Conservation (phyloP, 1,284 basidiomycete genomes). For the Thelephora terrestris region DNA sequence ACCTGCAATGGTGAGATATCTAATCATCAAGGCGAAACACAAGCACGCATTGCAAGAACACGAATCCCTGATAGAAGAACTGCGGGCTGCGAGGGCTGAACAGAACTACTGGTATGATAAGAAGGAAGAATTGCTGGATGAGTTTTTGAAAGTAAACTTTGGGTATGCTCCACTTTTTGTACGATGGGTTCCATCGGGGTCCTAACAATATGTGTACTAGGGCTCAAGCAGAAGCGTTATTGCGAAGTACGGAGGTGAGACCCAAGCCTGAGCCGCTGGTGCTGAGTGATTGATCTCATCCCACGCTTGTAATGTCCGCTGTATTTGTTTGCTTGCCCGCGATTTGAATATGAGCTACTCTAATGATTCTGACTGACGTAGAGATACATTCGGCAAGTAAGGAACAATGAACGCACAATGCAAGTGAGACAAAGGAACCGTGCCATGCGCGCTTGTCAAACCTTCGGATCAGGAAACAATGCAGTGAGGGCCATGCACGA, state of each 20-base stretch:
- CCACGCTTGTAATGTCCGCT: no score
- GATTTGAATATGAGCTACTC: no score
- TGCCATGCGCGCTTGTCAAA: no score
- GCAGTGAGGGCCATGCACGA: no score
- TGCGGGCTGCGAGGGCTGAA: conserved; percentile 43
- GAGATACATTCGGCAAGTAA: no score
- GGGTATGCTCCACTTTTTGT: conserved; percentile 14
- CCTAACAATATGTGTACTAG: not conserved
- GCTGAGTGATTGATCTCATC: not conserved
- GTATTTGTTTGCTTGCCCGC: no score
- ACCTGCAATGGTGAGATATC: conserved; percentile 54
- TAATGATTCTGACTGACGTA: no score
- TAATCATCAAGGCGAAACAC: conserved; percentile 72
- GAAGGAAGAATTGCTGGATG: conserved; percentile 20
- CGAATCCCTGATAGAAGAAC: conserved; percentile 49
- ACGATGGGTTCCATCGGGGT: not conserved
- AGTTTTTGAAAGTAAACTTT: conserved; percentile 18
- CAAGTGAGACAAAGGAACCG: no score
- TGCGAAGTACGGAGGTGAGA: not conserved
- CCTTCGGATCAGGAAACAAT: no score
- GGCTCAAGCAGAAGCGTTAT: not conserved
- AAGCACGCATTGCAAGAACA: conserved; percentile 52
- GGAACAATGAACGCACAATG: no score
- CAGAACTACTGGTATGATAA: conserved; percentile 26
- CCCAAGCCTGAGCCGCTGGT: not conserved